Conservation (phyloP, 805 yeast genomes). For the Myxozyma mucilagina region DNA sequence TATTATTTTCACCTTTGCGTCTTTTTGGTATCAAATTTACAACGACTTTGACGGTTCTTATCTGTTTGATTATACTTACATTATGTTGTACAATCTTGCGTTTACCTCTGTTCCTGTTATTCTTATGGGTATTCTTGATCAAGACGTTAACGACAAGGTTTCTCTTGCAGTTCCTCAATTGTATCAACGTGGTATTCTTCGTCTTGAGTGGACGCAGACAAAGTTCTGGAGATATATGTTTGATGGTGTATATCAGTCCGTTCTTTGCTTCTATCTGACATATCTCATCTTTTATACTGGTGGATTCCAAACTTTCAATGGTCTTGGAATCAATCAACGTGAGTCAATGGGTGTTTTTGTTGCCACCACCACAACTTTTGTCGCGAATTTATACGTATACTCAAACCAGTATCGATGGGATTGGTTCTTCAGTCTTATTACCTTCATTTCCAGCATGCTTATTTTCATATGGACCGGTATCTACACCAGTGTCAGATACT, state of each 20-base stretch:
- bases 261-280: conserved; percentile 66
- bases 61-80: conserved; percentile 71
- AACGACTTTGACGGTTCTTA: conserved; percentile 73
- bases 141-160: conserved; percentile 67
- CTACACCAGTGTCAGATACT: conserved; percentile 57
- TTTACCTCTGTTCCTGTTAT: conserved; percentile 80
- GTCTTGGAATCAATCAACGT: conserved; percentile 61
- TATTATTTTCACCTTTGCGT: conserved; percentile 67
- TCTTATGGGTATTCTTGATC: conserved; percentile 69
- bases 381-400: conserved; percentile 66
- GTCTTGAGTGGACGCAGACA: conserved; percentile 60
- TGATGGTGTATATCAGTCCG: conserved; percentile 74
- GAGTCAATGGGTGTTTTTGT: conserved; percentile 70
- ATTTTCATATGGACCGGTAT: conserved; percentile 79
- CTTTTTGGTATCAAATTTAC: conserved; percentile 76
- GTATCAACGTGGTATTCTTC: conserved; percentile 64
- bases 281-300: conserved; percentile 56
- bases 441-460: conserved; percentile 55
- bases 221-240: conserved; percentile 63
- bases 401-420: conserved; percentile 78
- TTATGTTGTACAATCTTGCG: conserved; percentile 77
- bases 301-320: conserved; percentile 46
- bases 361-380: conserved; percentile 59
- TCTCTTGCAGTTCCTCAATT: conserved; percentile 69
- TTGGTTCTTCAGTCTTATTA: conserved; percentile 59